Evolutionary conservation across 176 grass and related monocot species (phyloP).

Genomic region (Aegilops umbellulata): DNA sequence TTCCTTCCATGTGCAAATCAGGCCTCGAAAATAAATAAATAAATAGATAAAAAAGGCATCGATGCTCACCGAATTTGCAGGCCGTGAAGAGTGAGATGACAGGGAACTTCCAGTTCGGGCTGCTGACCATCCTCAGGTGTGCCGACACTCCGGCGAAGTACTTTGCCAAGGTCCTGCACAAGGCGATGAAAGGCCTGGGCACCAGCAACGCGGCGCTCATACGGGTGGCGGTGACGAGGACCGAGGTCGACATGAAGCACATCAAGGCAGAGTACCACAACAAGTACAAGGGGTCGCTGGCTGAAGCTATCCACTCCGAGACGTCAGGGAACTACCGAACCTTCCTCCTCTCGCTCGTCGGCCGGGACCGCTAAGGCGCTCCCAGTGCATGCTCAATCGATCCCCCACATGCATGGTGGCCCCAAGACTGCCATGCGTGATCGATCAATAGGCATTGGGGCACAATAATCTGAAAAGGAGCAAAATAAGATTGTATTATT

Average conservation of each 20-base stretch:
- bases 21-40: background rate
- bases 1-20: background rate
- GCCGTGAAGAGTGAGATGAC: constrained; percentile 76
- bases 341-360: constrained; percentile 81
- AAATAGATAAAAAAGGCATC: background rate
- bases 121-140: constrained; percentile 68
- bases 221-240: constrained; percentile 56
- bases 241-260: constrained; percentile 91
- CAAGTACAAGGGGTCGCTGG: constrained; percentile 58
- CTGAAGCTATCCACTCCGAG: constrained; percentile 71
- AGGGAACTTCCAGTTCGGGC: constrained; percentile 61
- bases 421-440: background rate
- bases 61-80: background rate
- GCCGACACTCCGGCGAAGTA: constrained; percentile 66
- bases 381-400: background rate
- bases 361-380: constrained; percentile 32
- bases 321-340: constrained; percentile 82
- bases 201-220: constrained; percentile 65
- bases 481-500: background rate
- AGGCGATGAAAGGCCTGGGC: constrained; percentile 83
- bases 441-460: background rate
- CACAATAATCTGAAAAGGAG: background rate
- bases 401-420: background rate
- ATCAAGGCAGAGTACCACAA: constrained; percentile 78
- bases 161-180: constrained; percentile 73